These are phyloP conservation scores for Microsporum canis DNA, from an alignment of 2,329 filamentous ascomycete species.

Conservation along the genomic window DNA sequence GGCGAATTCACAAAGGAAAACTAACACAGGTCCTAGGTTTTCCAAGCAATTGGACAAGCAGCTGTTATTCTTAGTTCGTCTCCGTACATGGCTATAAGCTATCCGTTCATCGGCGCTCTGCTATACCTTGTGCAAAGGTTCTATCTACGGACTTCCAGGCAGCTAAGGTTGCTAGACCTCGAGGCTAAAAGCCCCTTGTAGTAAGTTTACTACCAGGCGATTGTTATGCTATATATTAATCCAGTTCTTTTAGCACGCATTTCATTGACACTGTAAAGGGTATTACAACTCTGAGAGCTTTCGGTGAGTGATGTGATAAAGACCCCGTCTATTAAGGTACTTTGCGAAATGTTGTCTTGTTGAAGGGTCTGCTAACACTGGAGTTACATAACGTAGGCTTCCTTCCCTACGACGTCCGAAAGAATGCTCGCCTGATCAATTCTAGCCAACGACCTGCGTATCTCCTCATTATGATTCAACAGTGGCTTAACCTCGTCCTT, in stretches of 20 bases:
- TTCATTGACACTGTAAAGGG: slow-evolving; percentile 21
- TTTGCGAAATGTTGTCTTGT: too few species aligned
- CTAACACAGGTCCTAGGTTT: slow-evolving; percentile 7
- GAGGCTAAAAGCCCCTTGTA: slow-evolving; percentile 35
- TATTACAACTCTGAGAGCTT: slow-evolving; percentile 16
- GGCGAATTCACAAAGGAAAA: too few species aligned
- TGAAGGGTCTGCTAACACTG: too few species aligned
- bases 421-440: slow-evolving; percentile 24
- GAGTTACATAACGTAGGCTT: slow-evolving; percentile 14
- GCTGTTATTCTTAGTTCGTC: slow-evolving; percentile 19
- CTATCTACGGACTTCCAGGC: slow-evolving; percentile 36
- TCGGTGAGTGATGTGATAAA: too few species aligned
- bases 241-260: slow-evolving; percentile 15
- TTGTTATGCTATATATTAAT: not conserved
- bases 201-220: slow-evolving; percentile 8
- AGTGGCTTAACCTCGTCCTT: slow-evolving; percentile 31
- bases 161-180: slow-evolving; percentile 34
- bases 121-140: slow-evolving; percentile 27
- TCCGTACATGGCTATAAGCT: slow-evolving; percentile 19
- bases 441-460: slow-evolving; percentile 26
- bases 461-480: slow-evolving; percentile 25
- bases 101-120: slow-evolving; percentile 17
- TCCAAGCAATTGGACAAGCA: slow-evolving; percentile 17
- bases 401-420: slow-evolving; percentile 12
- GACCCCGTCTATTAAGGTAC: too few species aligned